phyloP scores from a whole-genome alignment of 2,329 filamentous ascomycete species.

The Epichloe gansuensis region DNA sequence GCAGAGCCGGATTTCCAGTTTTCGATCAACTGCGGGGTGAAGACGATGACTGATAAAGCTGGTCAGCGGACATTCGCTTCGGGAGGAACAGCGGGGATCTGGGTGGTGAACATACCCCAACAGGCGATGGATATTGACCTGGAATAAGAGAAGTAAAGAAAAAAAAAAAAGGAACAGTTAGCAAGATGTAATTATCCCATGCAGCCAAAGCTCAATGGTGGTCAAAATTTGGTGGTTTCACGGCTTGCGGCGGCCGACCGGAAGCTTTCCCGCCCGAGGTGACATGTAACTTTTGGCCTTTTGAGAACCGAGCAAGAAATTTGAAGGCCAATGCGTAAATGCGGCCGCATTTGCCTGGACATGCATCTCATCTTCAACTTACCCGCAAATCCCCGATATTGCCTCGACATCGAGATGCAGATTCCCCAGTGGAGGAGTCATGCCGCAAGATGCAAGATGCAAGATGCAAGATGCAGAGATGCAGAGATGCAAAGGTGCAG shows the following conservation, averaged over 20 bases:
- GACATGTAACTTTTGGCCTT: background rate
- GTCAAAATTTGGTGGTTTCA: background rate
- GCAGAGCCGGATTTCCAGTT: conserved; percentile 80
- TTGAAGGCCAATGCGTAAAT: too few species aligned
- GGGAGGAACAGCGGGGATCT: background rate
- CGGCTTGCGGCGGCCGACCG: background rate
- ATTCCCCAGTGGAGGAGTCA: conserved; percentile 43
- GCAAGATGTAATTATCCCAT: background rate
- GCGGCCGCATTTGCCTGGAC: too few species aligned
- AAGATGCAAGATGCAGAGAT: background rate
- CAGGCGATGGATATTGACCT: conserved; percentile 94
- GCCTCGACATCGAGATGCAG: conserved; percentile 75
- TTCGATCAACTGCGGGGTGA: conserved; percentile 91
- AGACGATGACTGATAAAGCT: conserved; percentile 60
- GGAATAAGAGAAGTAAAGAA: background rate
- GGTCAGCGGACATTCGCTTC: background rate
- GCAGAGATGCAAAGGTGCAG: background rate
- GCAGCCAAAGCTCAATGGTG: too few species aligned
- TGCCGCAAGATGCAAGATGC: conserved; percentile 13
- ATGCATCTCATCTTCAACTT: conserved; percentile 16
- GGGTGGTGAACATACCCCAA: conserved; percentile 41
- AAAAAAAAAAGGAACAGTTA: background rate
- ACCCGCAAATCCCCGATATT: conserved; percentile 85
- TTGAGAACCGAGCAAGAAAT: background rate
- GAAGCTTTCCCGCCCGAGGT: background rate